These are phyloP conservation scores for Lizanozyma gosingica DNA, from an alignment of 1,139 yeast genomes.

Conservation along the genomic window DNA sequence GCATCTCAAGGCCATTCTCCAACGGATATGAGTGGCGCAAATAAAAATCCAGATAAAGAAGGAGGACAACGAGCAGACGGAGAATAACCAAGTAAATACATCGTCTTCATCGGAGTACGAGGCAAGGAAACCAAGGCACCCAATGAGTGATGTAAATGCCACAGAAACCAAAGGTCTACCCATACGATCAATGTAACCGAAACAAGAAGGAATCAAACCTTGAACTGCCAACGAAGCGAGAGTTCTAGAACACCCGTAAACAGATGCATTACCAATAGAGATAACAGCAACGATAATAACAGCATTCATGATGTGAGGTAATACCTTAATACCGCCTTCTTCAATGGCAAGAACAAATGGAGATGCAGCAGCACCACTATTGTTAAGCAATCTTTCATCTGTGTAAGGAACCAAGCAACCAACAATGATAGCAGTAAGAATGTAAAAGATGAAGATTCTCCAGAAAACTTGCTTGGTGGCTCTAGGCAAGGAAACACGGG, in stretches of 20 bases:
- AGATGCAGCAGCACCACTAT: constrained; percentile 33
- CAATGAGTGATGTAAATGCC: constrained; percentile 22
- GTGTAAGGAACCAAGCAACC: constrained; percentile 27
- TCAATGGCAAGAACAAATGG: constrained; percentile 40
- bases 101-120: constrained; percentile 17
- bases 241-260: constrained; percentile 59
- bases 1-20: constrained; percentile 26
- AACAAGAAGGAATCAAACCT: constrained; percentile 51
- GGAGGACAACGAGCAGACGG: constrained; percentile 35
- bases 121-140: constrained; percentile 34
- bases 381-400: constrained; percentile 23
- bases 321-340: constrained; percentile 33
- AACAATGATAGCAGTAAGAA: constrained; percentile 22
- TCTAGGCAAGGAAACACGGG: constrained; percentile 28
- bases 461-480: constrained; percentile 33
- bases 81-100: constrained; percentile 38
- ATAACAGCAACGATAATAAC: constrained; percentile 38
- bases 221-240: constrained; percentile 58
- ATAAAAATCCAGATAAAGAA: constrained; percentile 37
- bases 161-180: constrained; percentile 46
- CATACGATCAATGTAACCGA: constrained; percentile 50
- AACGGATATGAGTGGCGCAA: constrained; percentile 30
- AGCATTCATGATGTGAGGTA: constrained; percentile 40
- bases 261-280: constrained; percentile 47
- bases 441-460: constrained; percentile 26